Base-by-base conservation (phyloP, 331 rosid species). In the Malus hybrid region DNA sequence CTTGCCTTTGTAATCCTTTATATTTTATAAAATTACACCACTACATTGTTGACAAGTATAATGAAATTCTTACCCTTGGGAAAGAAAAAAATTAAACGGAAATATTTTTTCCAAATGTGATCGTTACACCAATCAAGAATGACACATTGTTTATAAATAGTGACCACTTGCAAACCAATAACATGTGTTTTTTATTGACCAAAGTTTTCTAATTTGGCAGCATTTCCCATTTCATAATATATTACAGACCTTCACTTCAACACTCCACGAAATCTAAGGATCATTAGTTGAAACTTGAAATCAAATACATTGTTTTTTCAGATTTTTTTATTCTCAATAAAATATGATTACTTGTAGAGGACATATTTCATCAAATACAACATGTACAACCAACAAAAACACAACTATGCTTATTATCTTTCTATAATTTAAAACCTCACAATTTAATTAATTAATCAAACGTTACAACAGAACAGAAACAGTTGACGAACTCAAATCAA, bases 201-300 rank as follows among this genome's bases (percentile, higher is more conserved):
- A 28, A 12, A 6, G 66, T 56, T 72, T 56, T 72, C 76, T 72
- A 22, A 72, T 72, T 72, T 57, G 67, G 75, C 55, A 72, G 55
- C 76, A 8, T 34, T 72, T 72, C 26, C 36, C 5, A 72, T 71
- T 22, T 32, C 4, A 4, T 56, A 55, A 32, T 32, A 32, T n/a
- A 52, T 70, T 28, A 2, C 4, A 48, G 1, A 9, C 18, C 52
- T 52, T 6, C 16, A 11, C 7, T 28, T 57, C n/a, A 10, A 11
- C 30, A 53, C 29, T 19, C 29, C 13, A 30, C 4, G 61, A 32
- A 53, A 30, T 70, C 22, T 71, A 33, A 71, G 66, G 30, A 30
- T 70, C 75, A 12, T 19, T 18, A 70, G 44, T 10, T 52, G 9
- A 58, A 22, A 20, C 4, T 10, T 52, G 9, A 58, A 22, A 20